Conservation (phyloP, 805 yeast genomes). For the Candida orba region DNA sequence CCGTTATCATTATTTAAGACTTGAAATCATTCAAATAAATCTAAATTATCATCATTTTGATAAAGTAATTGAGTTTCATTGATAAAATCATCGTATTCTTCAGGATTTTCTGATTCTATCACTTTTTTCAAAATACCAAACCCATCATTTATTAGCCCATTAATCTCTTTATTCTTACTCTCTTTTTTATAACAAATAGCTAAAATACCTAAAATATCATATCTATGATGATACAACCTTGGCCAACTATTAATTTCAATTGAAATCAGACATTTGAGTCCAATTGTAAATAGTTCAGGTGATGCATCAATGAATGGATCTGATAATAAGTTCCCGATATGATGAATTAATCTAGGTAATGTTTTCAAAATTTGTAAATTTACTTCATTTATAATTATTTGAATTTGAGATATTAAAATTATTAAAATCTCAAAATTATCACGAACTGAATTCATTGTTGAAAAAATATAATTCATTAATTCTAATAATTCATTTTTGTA, state of each 20-base stretch:
- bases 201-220: constrained; percentile 18
- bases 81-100: neutral
- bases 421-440: constrained; percentile 15
- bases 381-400: constrained; percentile 5
- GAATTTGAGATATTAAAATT: constrained; percentile 8
- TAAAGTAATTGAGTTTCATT: neutral
- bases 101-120: neutral
- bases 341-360: constrained; percentile 17
- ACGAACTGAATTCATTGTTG: constrained; percentile 12
- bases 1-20: too few species aligned
- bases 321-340: constrained; percentile 15
- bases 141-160: neutral
- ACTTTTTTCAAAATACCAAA: neutral
- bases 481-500: constrained; percentile 6
- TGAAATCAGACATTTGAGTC: constrained; percentile 10
- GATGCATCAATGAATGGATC: constrained; percentile 19
- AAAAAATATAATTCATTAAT: constrained; percentile 15
- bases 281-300: constrained; percentile 7
- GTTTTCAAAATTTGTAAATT: constrained; percentile 6
- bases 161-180: neutral
- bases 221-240: constrained; percentile 12
- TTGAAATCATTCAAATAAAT: too few species aligned
- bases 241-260: constrained; percentile 19
- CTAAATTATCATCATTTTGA: too few species aligned
- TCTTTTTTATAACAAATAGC: constrained; percentile 9